Conservation (phyloP, 352 stramenopile genomes). For the Discostella stelligera region DNA sequence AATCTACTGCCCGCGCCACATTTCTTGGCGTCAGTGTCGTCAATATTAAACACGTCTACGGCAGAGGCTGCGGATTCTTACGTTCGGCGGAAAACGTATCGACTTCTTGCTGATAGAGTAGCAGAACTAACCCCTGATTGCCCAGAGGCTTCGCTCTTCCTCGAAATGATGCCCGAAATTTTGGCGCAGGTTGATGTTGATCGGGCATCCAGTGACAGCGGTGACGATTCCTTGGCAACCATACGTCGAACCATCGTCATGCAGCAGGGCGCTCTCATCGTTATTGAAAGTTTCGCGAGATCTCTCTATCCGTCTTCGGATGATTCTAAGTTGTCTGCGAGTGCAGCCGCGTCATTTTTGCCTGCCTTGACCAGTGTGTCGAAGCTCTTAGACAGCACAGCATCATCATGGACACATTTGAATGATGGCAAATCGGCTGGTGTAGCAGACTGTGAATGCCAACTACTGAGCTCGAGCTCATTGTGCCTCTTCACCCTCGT, state of each 20-base stretch:
- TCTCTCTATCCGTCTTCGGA: conserved; percentile 54
- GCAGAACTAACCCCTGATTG: conserved; percentile 48
- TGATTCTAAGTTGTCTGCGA: conserved; percentile 33
- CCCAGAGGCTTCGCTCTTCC: conserved; percentile 70
- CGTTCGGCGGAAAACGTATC: conserved; percentile 62
- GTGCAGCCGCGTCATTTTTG: conserved; percentile 47
- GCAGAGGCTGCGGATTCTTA: conserved; percentile 52
- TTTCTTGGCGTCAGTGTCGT: conserved; percentile 78
- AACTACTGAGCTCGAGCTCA: conserved; percentile 52
- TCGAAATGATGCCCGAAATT: conserved; percentile 77
- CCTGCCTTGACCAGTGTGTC: conserved; percentile 46
- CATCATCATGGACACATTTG: conserved; percentile 44
- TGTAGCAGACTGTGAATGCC: conserved; percentile 46
- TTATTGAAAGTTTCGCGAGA: conserved; percentile 73
- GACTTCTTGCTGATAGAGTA: conserved; percentile 64
- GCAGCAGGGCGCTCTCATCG: conserved; percentile 68
- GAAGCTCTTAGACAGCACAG: conserved; percentile 39
- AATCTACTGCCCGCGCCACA: conserved; percentile 68
- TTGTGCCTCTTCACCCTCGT: conserved; percentile 71
- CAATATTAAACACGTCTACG: conserved; percentile 43
- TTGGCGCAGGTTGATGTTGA: conserved; percentile 41
- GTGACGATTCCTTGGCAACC: conserved; percentile 24
- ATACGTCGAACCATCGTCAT: conserved; percentile 48
- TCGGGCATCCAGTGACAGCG: conserved; percentile 3
- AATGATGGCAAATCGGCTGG: conserved; percentile 21